Conservation (phyloP, 805 yeast species). For the Torulaspora gathmanii region DNA sequence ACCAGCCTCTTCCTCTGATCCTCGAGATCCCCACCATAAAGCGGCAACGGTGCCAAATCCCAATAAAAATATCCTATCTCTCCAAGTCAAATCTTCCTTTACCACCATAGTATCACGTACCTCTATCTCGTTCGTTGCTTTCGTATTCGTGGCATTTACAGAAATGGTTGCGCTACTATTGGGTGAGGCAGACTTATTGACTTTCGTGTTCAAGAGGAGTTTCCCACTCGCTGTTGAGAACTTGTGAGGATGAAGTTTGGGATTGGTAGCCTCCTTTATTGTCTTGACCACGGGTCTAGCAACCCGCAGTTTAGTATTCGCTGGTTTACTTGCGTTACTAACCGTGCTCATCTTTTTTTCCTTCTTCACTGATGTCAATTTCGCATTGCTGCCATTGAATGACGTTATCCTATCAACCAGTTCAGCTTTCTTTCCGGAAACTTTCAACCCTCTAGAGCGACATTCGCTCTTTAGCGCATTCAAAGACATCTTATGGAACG, state of each 20-base stretch:
- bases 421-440: slow-evolving; percentile 59
- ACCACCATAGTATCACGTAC: slow-evolving; percentile 7
- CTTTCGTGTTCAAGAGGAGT: neutral
- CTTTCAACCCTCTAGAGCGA: slow-evolving; percentile 52
- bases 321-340: neutral
- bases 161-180: neutral
- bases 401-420: slow-evolving; percentile 37
- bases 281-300: neutral
- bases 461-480: slow-evolving; percentile 56
- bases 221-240: neutral
- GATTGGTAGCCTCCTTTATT: neutral
- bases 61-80: slow-evolving; percentile 27
- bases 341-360: neutral
- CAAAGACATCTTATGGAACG: slow-evolving; percentile 41
- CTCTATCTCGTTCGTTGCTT: slow-evolving; percentile 4
- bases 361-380: neutral
- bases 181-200: neutral
- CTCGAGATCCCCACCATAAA: slow-evolving; percentile 31
- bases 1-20: slow-evolving; percentile 1
- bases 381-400: slow-evolving; percentile 1
- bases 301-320: no score
- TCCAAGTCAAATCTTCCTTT: slow-evolving; percentile 16
- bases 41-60: slow-evolving; percentile 28
- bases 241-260: neutral
- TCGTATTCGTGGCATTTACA: slow-evolving; percentile 3